Conservation (phyloP, 352 stramenopile genomes). For the Globisporangium viniferum region DNA sequence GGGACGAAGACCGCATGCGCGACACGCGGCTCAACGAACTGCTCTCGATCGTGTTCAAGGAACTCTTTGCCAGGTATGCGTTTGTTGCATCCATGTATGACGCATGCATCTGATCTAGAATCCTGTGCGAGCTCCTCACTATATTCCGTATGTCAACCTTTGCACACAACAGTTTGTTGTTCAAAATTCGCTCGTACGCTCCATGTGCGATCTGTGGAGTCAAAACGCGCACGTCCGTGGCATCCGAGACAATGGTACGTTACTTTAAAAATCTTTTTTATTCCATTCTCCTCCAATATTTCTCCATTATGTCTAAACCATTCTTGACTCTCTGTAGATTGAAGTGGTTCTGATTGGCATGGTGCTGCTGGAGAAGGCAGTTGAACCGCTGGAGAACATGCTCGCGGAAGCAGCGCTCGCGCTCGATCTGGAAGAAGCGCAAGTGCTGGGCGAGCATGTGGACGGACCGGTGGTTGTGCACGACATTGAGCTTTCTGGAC, state of each 20-base stretch:
- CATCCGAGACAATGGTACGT: slow-evolving; percentile 78
- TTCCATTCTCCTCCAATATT: too few relatives aligned
- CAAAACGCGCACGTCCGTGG: slow-evolving; percentile 69
- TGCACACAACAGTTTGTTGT: slow-evolving; percentile 45
- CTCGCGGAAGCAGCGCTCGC: slow-evolving; percentile 40
- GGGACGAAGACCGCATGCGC: slow-evolving; percentile 85
- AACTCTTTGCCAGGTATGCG: slow-evolving; percentile 77
- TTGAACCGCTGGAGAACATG: slow-evolving; percentile 44
- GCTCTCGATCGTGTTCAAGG: slow-evolving; percentile 82
- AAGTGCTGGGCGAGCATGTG: slow-evolving; percentile 16
- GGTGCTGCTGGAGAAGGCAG: slow-evolving; percentile 61
- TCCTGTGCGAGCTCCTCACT: not conserved
- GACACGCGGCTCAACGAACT: slow-evolving; percentile 83
- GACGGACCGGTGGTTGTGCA: slow-evolving; percentile 22
- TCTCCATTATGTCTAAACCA: not conserved
- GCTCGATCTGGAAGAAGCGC: slow-evolving; percentile 35
- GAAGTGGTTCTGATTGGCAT: slow-evolving; percentile 84
- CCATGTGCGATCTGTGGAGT: slow-evolving; percentile 82
- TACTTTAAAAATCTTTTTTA: too few relatives aligned
- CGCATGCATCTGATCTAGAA: not conserved
- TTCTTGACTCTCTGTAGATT: slow-evolving; percentile 35
- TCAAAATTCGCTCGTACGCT: slow-evolving; percentile 69
- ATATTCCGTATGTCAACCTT: not conserved
- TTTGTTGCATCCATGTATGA: not conserved
- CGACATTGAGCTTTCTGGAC: slow-evolving; percentile 38